Conservation (phyloP, 2,329 filamentous ascomycete genomes). For the Sarocladiaceae sp. region DNA sequence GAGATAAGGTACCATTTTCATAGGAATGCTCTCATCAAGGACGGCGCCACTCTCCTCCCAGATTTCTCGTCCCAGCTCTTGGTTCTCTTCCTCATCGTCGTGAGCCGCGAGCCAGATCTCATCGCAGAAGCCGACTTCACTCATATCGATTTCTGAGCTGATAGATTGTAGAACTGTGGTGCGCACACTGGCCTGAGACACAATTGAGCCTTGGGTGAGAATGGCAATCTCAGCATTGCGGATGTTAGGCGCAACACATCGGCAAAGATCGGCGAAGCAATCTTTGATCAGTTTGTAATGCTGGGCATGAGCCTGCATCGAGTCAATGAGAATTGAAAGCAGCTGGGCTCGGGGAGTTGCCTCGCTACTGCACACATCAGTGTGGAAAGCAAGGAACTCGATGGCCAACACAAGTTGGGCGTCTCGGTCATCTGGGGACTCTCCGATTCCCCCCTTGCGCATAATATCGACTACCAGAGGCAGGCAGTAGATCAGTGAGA, state of each 20-base stretch:
- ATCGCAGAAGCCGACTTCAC: conserved; percentile 76
- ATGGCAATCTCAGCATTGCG: conserved; percentile 63
- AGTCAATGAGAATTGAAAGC: conserved; percentile 62
- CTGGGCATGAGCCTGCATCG: conserved; percentile 84
- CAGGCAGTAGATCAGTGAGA: conserved; percentile 81
- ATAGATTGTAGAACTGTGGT: conserved; percentile 84
- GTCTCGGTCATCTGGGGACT: conserved; percentile 70
- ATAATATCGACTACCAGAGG: conserved; percentile 77
- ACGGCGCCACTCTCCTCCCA: conserved; percentile 91
- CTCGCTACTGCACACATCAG: conserved; percentile 67
- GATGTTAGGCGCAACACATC: conserved; percentile 79
- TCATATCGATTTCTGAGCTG: conserved; percentile 85
- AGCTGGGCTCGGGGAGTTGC: conserved; percentile 72
- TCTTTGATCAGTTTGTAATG: conserved; percentile 96
- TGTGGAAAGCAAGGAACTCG: conserved; percentile 86
- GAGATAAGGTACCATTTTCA: conserved; percentile 69
- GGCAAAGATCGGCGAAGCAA: conserved; percentile 78
- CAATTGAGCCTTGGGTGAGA: conserved; percentile 72
- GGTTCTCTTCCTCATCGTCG: conserved; percentile 84
- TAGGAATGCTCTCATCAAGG: conserved; percentile 57
- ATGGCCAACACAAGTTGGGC: conserved; percentile 84
- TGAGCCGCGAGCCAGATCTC: conserved; percentile 93
- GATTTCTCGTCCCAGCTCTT: conserved; percentile 74
- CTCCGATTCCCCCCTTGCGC: conserved; percentile 69
- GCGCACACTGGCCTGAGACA: conserved; percentile 72